phyloP scores from a whole-genome alignment of 2,329 filamentous ascomycete species.

The Trematosphaeria pertusa region DNA sequence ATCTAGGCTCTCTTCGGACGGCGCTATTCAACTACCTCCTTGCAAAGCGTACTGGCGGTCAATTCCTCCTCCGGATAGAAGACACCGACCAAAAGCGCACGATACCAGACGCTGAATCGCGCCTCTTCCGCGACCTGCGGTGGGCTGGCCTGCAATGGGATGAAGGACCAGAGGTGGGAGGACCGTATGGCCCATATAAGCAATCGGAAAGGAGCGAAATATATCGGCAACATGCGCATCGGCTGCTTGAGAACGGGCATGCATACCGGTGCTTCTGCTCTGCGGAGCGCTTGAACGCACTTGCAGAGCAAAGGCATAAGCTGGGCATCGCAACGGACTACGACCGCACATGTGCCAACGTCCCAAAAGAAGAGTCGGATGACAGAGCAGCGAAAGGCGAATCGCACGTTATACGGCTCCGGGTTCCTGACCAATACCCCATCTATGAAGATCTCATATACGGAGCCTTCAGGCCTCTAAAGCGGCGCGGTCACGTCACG shows the following conservation, averaged over 20 bases:
- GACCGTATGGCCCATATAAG: conserved; percentile 85
- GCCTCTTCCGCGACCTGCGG: conserved; percentile 77
- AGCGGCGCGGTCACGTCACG: conserved; percentile 47
- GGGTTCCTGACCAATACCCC: conserved; percentile 66
- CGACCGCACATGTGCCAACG: conserved; percentile 74
- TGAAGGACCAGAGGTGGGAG: conserved; percentile 85
- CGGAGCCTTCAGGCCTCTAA: conserved; percentile 55
- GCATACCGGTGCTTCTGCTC: conserved; percentile 96
- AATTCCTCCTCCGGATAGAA: conserved; percentile 90
- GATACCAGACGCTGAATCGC: conserved; percentile 77
- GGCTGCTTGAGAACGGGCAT: conserved; percentile 72
- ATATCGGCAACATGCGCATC: conserved; percentile 74
- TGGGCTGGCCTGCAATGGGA: conserved; percentile 95
- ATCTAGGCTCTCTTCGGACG: conserved; percentile 88
- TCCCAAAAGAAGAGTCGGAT: conserved; percentile 72
- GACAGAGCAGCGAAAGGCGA: conserved; percentile 73
- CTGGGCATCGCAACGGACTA: conserved; percentile 67
- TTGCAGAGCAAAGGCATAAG: conserved; percentile 69
- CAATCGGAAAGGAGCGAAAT: conserved; percentile 79
- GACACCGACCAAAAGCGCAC: conserved; percentile 93
- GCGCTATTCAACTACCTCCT: conserved; percentile 95
- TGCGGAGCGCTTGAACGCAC: conserved; percentile 70
- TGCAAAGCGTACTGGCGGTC: conserved; percentile 84
- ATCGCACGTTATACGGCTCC: conserved; percentile 78
- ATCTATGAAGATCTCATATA: conserved; percentile 81